Base-by-base conservation (phyloP, 1,284 basidiomycete species). In the Ustilago lituana region DNA sequence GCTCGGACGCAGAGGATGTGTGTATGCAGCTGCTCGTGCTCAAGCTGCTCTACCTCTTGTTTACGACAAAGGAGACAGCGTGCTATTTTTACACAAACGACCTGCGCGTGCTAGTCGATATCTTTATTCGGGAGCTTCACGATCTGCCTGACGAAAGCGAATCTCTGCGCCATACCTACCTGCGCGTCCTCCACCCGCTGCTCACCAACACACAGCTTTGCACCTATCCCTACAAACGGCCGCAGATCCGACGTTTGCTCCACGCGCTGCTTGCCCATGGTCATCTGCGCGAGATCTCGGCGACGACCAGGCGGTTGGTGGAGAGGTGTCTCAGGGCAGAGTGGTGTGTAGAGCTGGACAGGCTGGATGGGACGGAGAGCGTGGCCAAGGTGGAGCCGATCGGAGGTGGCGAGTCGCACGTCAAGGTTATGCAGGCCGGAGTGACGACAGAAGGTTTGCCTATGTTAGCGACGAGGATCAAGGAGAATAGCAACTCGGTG, bases 21-120 rank as follows among this genome's bases (percentile, higher is more conserved):
- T 97, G 93, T 84, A 92, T 96, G 89, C 94, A 97, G 76, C 84
- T 98, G 11, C 86, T 98, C 39, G 90, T 98, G 48, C 86, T 99
- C 74, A 99, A 99, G 84, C 87, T 98, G 43, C 87, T 99, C 2
- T 98, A 96, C 80, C 87, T 97, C 2, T 86, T 99, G 5, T 98
- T 98, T 83, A 95, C 93, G 15, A 96, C 93, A 0, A 89, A 90
- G 57, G 92, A 91, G 23, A 95, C 94, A 11, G 89, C 91, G 11
- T 94, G 97, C 82, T 98, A 92, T 82, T 98, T 99, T 78, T 99
- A 97, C 84, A 97, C 94, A 11, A 99, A 98, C 81, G 95, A 99
- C 78, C 86, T 99, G 24, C 88, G 92, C 67, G 95, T 99, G 1
- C 85, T 99, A 10, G 92, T 98, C 10, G 95, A 98, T 78, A 94